Conservation (phyloP, 441 rosid genomes). For the Croton laevigatus region DNA sequence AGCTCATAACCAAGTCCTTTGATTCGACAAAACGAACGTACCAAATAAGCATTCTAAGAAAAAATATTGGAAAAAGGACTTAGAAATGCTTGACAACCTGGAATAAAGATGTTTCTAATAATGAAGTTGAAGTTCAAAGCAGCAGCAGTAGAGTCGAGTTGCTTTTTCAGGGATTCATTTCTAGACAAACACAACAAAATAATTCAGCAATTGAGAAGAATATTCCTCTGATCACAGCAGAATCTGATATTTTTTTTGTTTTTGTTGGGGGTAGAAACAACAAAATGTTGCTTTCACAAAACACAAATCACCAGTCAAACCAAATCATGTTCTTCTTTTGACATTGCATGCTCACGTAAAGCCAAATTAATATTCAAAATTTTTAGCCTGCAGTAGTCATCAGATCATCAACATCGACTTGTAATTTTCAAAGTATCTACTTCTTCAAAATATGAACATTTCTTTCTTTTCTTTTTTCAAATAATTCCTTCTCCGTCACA, state of each 20-base stretch:
- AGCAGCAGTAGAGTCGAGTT: too few relatives aligned
- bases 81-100: background rate
- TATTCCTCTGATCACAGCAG: background rate
- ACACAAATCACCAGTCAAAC: constrained; percentile 23
- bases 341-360: background rate
- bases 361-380: constrained; percentile 25
- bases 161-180: too few relatives aligned
- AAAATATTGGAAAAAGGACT: too few relatives aligned
- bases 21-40: too few relatives aligned
- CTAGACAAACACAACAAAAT: too few relatives aligned
- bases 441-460: constrained; percentile 36
- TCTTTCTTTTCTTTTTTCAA: constrained; percentile 15
- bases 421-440: constrained; percentile 20
- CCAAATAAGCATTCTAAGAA: too few relatives aligned
- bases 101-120: background rate
- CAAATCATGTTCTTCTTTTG: constrained; percentile 14
- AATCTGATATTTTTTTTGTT: constrained; percentile 1
- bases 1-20: too few relatives aligned
- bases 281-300: constrained; percentile 17
- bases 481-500: constrained; percentile 37
- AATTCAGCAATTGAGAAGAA: background rate
- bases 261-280: constrained; percentile 14
- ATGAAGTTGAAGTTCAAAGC: background rate
- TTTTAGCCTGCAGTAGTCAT: constrained; percentile 22
- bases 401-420: constrained; percentile 23